These are phyloP conservation scores for Boletus rubroflammeus DNA, from an alignment of 768 basidiomycete genomes.

Conservation along the genomic window DNA sequence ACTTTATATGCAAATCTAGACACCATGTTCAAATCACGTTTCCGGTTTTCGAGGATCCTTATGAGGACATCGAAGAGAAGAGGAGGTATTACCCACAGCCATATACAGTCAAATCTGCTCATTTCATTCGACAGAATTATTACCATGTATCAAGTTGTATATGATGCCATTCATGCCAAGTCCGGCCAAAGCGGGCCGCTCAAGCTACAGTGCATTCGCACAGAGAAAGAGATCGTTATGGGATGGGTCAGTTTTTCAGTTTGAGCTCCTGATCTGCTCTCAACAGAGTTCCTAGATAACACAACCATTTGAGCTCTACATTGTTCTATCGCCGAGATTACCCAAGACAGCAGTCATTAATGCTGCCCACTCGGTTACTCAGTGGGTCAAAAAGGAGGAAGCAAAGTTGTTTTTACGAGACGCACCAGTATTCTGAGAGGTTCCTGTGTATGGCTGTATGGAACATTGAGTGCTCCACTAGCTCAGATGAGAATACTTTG, in stretches of 20 bases:
- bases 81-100: slow-evolving; percentile 46
- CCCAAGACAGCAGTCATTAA: slow-evolving; percentile 87
- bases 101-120: slow-evolving; percentile 2
- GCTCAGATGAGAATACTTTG: neutral
- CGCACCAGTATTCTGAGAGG: slow-evolving; percentile 77
- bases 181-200: slow-evolving; percentile 77
- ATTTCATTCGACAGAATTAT: slow-evolving; percentile 50
- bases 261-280: neutral
- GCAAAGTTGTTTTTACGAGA: slow-evolving; percentile 74
- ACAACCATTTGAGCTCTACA: slow-evolving; percentile 88
- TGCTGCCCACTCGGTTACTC: slow-evolving; percentile 83
- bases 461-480: neutral
- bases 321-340: slow-evolving; percentile 73
- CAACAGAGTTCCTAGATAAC: slow-evolving; percentile 60
- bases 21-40: slow-evolving; percentile 84
- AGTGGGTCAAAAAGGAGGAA: slow-evolving; percentile 93
- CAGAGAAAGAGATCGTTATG: slow-evolving; percentile 83
- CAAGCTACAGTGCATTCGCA: slow-evolving; percentile 84
- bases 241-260: slow-evolving; percentile 73
- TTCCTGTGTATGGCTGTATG: neutral
- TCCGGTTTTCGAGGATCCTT: slow-evolving; percentile 85
- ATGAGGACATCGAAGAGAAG: slow-evolving; percentile 56
- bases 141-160: slow-evolving; percentile 82
- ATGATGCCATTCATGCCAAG: slow-evolving; percentile 88
- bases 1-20: slow-evolving; percentile 94